Evolutionary conservation across 1,139 yeast genomes (phyloP).

Genomic region (Kodamaea plutei): DNA sequence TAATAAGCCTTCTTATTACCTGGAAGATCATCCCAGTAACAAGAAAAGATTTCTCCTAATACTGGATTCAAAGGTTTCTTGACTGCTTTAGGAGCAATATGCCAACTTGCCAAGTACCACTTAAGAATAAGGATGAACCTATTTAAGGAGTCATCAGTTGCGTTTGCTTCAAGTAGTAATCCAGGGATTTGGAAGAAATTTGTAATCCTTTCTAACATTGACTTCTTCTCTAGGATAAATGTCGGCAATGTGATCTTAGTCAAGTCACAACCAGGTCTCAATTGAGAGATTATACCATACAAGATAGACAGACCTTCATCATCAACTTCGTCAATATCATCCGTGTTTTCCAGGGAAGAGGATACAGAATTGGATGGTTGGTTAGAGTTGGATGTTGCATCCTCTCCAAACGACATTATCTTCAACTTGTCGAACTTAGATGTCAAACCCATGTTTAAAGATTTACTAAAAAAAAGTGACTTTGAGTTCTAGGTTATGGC

Average conservation of each 20-base stretch:
- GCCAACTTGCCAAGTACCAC: conserved; percentile 97
- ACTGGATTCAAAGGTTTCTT: conserved; percentile 96
- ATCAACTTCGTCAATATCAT: conserved; percentile 88
- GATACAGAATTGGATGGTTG: background rate
- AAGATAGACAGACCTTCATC: conserved; percentile 84
- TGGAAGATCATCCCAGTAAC: conserved; percentile 88
- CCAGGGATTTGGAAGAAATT: conserved; percentile 84
- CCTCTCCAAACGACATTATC: conserved; percentile 14
- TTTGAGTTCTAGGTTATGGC: too few relatives aligned
- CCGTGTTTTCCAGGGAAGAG: conserved; percentile 23
- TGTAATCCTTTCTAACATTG: conserved; percentile 93
- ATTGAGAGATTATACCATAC: conserved; percentile 81
- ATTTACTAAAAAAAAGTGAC: too few relatives aligned
- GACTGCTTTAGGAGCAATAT: conserved; percentile 96
- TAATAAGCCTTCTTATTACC: conserved; percentile 68
- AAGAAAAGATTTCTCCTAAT: conserved; percentile 81
- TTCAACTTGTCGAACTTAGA: conserved; percentile 33
- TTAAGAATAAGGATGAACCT: conserved; percentile 71
- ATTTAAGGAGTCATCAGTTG: conserved; percentile 50
- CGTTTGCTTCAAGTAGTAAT: conserved; percentile 65
- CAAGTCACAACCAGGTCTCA: conserved; percentile 89
- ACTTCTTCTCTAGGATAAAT: conserved; percentile 87
- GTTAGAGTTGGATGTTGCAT: background rate
- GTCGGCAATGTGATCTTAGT: conserved; percentile 92
- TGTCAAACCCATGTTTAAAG: conserved; percentile 33